Evolutionary conservation across 225 moss, liverwort and hornwort genomes (phyloP).

Genomic region (Ulota crispa): DNA sequence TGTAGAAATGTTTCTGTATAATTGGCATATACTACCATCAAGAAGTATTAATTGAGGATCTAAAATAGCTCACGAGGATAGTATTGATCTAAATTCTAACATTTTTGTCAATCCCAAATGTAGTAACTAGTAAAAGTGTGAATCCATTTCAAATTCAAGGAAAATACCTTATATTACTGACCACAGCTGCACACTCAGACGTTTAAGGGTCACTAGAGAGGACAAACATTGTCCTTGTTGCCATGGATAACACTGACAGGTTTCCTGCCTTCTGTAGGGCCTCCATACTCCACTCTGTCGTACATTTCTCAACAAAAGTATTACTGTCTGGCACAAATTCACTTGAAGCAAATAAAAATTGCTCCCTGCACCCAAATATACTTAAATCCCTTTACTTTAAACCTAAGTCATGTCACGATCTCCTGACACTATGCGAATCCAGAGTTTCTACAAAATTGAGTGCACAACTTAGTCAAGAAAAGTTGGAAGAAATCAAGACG

Average conservation of each 20-base stretch:
- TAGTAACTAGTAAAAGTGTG: too few relatives aligned
- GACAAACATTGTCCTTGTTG: slow-evolving; percentile 57
- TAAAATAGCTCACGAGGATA: too few relatives aligned
- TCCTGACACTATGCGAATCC: background rate
- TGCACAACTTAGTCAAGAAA: background rate
- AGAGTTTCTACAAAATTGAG: slow-evolving; percentile 23
- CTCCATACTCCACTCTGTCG: slow-evolving; percentile 54
- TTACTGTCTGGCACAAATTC: background rate
- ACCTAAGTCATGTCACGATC: background rate
- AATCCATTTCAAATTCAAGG: too few relatives aligned
- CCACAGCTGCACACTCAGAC: too few relatives aligned
- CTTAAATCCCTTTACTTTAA: background rate
- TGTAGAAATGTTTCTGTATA: too few relatives aligned
- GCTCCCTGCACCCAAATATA: background rate
- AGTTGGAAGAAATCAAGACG: slow-evolving; percentile 16
- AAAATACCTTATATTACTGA: too few relatives aligned
- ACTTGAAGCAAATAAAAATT: background rate
- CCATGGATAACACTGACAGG: slow-evolving; percentile 67
- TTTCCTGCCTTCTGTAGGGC: slow-evolving; percentile 40
- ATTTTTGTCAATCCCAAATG: too few relatives aligned
- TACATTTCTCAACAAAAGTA: slow-evolving; percentile 15
- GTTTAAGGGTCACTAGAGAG: slow-evolving; percentile 53
- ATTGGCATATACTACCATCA: too few relatives aligned
- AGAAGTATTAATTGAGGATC: too few relatives aligned
- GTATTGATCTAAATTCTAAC: too few relatives aligned